Conservation (phyloP, 164 flowering plant species). For the Dillenia suffruticosa region DNA sequence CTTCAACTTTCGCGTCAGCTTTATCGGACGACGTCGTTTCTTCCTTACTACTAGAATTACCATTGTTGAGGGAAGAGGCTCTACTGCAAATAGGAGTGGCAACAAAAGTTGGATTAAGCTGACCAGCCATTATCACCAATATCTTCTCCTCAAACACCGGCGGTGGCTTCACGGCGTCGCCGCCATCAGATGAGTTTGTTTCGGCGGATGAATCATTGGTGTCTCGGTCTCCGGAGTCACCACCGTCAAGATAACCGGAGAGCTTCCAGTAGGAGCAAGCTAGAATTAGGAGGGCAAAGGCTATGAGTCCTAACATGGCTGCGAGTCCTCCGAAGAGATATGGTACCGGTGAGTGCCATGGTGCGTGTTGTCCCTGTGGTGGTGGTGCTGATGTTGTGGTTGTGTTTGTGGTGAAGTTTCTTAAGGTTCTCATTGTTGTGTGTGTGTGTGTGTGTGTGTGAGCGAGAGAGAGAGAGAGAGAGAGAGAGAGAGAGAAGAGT, state of each 20-base stretch:
- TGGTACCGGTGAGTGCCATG: slow-evolving; percentile 90
- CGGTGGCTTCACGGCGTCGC: slow-evolving; percentile 20
- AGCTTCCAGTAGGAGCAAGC: slow-evolving; percentile 89
- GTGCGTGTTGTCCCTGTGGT: slow-evolving; percentile 29
- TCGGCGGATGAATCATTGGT: no score
- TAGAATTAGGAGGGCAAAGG: slow-evolving; percentile 72
- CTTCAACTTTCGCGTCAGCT: slow-evolving; percentile 5
- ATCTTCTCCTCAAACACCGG: slow-evolving; percentile 43
- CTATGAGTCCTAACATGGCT: slow-evolving; percentile 81
- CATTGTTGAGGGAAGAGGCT: slow-evolving; percentile 26
- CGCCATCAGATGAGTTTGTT: slow-evolving; percentile 1
- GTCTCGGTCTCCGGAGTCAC: slow-evolving; percentile 28
- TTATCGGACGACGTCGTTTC: slow-evolving; percentile 16
- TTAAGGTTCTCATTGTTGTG: slow-evolving; percentile 26
- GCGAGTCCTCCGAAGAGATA: slow-evolving; percentile 87
- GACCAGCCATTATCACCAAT: slow-evolving; percentile 77
- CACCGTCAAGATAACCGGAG: slow-evolving; percentile 44
- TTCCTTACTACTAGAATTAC: slow-evolving; percentile 8
- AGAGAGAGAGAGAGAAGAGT: background rate
- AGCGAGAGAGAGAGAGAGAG: background rate
- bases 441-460: background rate
- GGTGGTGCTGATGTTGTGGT: slow-evolving; percentile 1
- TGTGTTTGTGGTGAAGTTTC: slow-evolving; percentile 9
- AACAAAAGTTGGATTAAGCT: slow-evolving; percentile 53
- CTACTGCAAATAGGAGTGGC: slow-evolving; percentile 59